A percentile compares a stretch with the other conserved stretches of the same genome.
Conservation (phyloP, 352 stramenopile genomes). For the Hyaloperonospora arabidopsidis region DNA sequence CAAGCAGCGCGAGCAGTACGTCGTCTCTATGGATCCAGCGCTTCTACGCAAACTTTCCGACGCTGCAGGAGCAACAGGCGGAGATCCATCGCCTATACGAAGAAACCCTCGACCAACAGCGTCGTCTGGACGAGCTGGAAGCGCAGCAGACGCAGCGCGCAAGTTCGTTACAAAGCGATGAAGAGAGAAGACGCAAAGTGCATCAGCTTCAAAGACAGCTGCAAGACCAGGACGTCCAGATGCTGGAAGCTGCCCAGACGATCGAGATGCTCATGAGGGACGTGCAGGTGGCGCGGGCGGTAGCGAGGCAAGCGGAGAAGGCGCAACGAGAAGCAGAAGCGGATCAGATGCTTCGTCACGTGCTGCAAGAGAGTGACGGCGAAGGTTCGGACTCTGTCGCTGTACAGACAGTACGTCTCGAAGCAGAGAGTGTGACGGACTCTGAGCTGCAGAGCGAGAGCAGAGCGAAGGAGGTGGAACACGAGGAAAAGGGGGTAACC, state of each 20-base stretch:
- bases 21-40: neutral
- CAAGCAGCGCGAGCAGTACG: neutral
- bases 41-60: conserved; percentile 1
- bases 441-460: conserved; percentile 1
- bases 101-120: conserved; percentile 2
- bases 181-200: conserved; percentile 1
- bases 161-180: neutral
- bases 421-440: conserved; percentile 1
- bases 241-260: conserved; percentile 3
- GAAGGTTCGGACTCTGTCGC: neutral
- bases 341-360: conserved; percentile 17
- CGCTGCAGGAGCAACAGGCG: neutral
- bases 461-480: conserved; percentile 12
- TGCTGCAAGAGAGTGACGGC: conserved; percentile 15
- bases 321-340: conserved; percentile 19
- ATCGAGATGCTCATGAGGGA: conserved; percentile 12
- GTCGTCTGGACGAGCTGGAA: conserved; percentile 2
- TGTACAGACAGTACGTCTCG: neutral
- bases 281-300: conserved; percentile 2
- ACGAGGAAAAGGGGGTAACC: conserved; percentile 9
- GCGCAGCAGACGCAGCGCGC: conserved; percentile 2
- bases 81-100: conserved; percentile 5
- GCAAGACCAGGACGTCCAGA: neutral
- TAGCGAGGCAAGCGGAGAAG: conserved; percentile 13
- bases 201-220: conserved; percentile 6